Evolutionary conservation across 1,284 basidiomycete genomes (phyloP).

Genomic region (Filobasidium uniguttulatum): DNA sequence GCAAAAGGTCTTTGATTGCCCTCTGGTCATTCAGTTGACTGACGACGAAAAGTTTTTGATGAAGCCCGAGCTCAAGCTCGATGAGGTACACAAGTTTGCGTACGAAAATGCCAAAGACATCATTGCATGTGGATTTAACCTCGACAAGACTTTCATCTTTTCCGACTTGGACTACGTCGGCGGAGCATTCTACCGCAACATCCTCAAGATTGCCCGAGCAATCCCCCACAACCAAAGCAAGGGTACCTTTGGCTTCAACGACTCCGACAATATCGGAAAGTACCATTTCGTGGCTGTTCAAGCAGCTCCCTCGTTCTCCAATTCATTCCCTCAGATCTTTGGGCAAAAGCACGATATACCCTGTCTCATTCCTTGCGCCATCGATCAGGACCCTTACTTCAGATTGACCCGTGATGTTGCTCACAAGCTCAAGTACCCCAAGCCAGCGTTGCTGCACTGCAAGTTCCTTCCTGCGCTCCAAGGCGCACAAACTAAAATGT

Average conservation of each 20-base stretch:
- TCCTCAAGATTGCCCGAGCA: constrained; percentile 80
- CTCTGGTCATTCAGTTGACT: constrained; percentile 87
- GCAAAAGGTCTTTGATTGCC: constrained; percentile 90
- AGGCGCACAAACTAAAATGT: constrained; percentile 98
- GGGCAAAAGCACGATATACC: constrained; percentile 72
- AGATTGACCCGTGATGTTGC: constrained; percentile 93
- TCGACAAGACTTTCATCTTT: constrained; percentile 94
- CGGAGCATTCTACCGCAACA: constrained; percentile 86
- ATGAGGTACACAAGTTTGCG: constrained; percentile 75
- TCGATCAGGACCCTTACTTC: constrained; percentile 78
- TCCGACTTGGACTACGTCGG: constrained; percentile 67
- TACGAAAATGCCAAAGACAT: constrained; percentile 84
- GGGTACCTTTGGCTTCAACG: constrained; percentile 90
- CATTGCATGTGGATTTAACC: constrained; percentile 88
- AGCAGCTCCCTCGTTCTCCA: constrained; percentile 91
- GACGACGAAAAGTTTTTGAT: constrained; percentile 99
- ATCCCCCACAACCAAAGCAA: constrained; percentile 90
- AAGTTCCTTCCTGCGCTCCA: constrained; percentile 98
- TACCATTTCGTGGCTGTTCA: constrained; percentile 96
- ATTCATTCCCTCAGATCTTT: constrained; percentile 97
- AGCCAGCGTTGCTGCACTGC: constrained; percentile 81
- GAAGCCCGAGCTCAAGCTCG: constrained; percentile 64
- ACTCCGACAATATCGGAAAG: constrained; percentile 96
- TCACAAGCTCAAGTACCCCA: constrained; percentile 83
- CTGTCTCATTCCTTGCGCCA: constrained; percentile 92